Base-by-base conservation (phyloP, 2,329 filamentous ascomycete genomes). In the Aureobasidium musti region DNA sequence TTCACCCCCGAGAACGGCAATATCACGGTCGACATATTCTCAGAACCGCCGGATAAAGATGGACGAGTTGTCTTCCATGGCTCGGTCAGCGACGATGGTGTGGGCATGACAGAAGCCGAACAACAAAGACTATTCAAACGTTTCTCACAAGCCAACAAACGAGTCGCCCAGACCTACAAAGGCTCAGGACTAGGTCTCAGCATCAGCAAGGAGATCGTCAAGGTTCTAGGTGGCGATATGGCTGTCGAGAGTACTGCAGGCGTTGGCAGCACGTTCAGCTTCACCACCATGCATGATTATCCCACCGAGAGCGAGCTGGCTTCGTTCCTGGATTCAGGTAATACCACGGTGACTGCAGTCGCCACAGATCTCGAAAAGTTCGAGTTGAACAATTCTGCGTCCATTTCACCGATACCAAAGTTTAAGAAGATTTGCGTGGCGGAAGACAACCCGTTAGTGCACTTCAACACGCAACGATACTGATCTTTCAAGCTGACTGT, bases 61-160 rank as follows among this genome's bases (percentile, higher is more conserved):
- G 52, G 61, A 1, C 17, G 26, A 14, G 53, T 66, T 10, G 28
- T 54, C 23, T 47, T 67, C 8, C 52, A 61, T n/a, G 66, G 61
- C 30, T 67, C 66, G 6, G 63, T 67, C 2, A 60, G 21, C 5
- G 66, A 67, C 23, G 64, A 65, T 41, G 66, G 66, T 17, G 39
- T 67, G n/a, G 66, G 66, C 35, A 67, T 67, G 66, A 66, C 66
- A 6, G 63, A 65, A 43, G 50, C 41, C 11, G 66, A 67, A 11
- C 60, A 67, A 53, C 33, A 65, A 19, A 49, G 60, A 56, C 33
- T 67, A 6, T 67, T 67, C 45, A 54, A 67, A 26, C 39, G 66
- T 8, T 67, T 67, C 47, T 67, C 66, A 14, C 66, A 67, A 66
- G 61, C 61, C 50, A 67, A 67, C 47, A 64, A 63, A 14, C 54